Conservation (phyloP, 83 land plant genomes). For the Picea mariana region DNA sequence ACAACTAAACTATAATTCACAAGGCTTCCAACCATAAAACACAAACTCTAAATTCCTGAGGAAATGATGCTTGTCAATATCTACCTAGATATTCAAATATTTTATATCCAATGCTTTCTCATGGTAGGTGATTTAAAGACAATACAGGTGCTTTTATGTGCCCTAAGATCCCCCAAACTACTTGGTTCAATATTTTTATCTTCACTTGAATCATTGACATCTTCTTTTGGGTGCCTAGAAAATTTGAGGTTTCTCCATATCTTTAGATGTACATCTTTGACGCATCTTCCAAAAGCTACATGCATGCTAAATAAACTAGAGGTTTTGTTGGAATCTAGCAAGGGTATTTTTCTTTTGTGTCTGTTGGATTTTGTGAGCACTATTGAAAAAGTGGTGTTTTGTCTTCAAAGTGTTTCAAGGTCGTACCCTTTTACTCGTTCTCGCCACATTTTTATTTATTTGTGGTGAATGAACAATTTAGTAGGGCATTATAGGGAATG, state of each 20-base stretch:
- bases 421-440: no score
- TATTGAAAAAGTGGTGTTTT: no score
- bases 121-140: conserved; percentile 40
- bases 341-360: no score
- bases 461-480: no score
- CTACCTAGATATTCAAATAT: conserved; percentile 53
- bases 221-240: conserved; percentile 9
- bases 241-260: conserved; percentile 14
- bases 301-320: conserved; percentile 12
- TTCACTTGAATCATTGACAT: conserved; percentile 10
- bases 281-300: conserved; percentile 15
- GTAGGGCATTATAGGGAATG: no score
- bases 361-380: no score
- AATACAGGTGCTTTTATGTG: conserved; percentile 20
- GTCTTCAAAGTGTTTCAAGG: no score
- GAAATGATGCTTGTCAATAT: conserved; percentile 52
- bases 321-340: neutral
- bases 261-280: conserved; percentile 17
- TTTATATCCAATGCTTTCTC: conserved; percentile 51
- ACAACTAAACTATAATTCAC: no score
- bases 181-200: conserved; percentile 20
- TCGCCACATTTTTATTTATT: no score
- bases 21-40: no score
- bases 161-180: neutral
- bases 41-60: conserved; percentile 21